Evolutionary conservation across 129 eudicot genomes (phyloP), one percentile per base, ranked within the genome.

Genomic region (Escallonia herrerae): DNA sequence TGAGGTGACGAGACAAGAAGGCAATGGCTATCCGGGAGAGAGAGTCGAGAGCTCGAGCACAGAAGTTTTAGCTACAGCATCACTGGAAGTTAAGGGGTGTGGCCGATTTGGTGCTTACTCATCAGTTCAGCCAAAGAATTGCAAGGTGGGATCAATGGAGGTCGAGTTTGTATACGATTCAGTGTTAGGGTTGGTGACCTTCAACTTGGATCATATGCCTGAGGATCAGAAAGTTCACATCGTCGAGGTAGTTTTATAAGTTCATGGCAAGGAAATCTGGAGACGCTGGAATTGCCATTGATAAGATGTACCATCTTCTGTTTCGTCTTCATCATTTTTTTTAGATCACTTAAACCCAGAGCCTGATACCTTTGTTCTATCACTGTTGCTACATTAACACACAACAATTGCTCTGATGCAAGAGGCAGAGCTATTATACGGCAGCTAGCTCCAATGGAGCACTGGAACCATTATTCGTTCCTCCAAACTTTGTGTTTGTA

Each of bases 71-170:
- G 83, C 74, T 40, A 60, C 65, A 11, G 87, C 73, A 10, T 66
- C 54, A 10, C 62, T 88, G 76, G 80, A 85, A 64, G 85, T 88
- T 5, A 88, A 80, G 73, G 96, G 96, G 11, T 77, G 89, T 15
- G 96, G 96, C n/a, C 49, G 74, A 56, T 82, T 88, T 66, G 93
- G 93, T 40, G 78, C 75, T 38, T 85, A 80, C 70, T 88, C 96
- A 7, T 69, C 77, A 12, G n/a, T 70, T 43, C 71, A 75, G 76
- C 96, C 96, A 2, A 80, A 71, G 72, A 80, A 59, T 62, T 84
- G 93, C 65, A 42, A 33, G 5, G 77, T 82, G 22, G 93, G 80
- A 43, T 51, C 80, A 33, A 63, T 47, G 13, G 76, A 58, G 58
- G 78, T 80, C 15, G 85, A 77, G 67, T 84, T 82, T 65, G 68